Evolutionary conservation across 768 basidiomycete species (phyloP), one percentile per base, ranked within the genome.

Genomic region (Dendrothele bispora): DNA sequence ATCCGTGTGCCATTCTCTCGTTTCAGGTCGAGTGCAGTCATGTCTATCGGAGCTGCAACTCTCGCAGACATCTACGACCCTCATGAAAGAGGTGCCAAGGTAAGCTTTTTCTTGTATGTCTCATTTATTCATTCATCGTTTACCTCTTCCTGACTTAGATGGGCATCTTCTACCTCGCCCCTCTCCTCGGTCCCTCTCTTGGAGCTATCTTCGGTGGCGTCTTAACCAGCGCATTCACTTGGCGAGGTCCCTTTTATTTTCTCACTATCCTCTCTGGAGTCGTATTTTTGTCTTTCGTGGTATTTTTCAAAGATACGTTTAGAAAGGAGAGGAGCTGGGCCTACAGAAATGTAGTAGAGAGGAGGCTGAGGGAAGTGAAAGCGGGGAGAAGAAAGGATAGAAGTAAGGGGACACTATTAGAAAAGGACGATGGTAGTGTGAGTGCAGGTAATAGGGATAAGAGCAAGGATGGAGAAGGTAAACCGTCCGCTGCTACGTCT

Each of bases 171-270:
- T 91, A 87, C 54, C 82, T 83, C 11, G 83, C 90, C 14, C 89
- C 89, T 0, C 75, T 91, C 17, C 77, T 93, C 17, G 90, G 89
- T 2, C 82, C 83, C 2, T 77, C 78, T n/a, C 55, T 89, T 4
- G 88, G 86, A 0, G 86, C 88, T 5, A 74, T 91, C 17, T 55
- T 90, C 38, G 89, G 89, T 2, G 88, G 89, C 0, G 74, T 67
- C 4, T 65, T 91, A 3, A 83, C 88, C 0, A 72, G 82, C 44
- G 76, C 70, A 0, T 84, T 84, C 62, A 75, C 72, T 43, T 95
- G 94, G 93, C 78, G 88, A 28, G 80, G 84, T 7, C 80, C 82
- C 1, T 91, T 95, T 61, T 95, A 88, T 79, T 91, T 94, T 62
- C 75, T 93, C 20, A 70, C 78, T 1, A 82, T 83, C 26, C 73